These are phyloP conservation scores for Lentinula raphanica DNA, from an alignment of 768 basidiomycete genomes.

Conservation along the genomic window DNA sequence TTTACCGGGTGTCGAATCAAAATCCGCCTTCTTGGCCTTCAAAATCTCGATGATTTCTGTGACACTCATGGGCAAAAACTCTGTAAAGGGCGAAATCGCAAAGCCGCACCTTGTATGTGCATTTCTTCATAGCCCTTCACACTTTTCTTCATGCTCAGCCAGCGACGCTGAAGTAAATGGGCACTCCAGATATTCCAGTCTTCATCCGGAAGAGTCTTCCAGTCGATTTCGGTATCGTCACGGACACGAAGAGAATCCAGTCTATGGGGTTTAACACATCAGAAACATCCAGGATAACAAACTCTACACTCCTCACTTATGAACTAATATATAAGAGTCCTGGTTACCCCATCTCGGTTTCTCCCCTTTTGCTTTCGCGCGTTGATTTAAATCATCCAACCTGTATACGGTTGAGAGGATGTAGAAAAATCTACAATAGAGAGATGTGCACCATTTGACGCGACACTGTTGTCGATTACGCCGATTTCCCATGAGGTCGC, in stretches of 20 bases:
- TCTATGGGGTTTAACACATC: constrained; percentile 31
- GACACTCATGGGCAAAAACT: neutral
- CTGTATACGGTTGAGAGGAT: constrained; percentile 27
- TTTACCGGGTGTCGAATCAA: neutral
- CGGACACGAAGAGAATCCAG: constrained; percentile 68
- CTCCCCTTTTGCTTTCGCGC: constrained; percentile 65
- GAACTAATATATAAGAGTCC: constrained; percentile 77
- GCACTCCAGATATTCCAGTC: constrained; percentile 85
- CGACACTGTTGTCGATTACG: constrained; percentile 81
- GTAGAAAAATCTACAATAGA: neutral
- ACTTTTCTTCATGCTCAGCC: constrained; percentile 73
- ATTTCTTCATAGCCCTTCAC: constrained; percentile 77
- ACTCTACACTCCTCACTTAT: constrained; percentile 51
- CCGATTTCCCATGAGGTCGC: constrained; percentile 69
- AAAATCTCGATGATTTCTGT: constrained; percentile 81
- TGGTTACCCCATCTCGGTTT: constrained; percentile 69
- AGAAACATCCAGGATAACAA: constrained; percentile 3
- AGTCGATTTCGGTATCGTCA: constrained; percentile 82
- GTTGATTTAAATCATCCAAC: constrained; percentile 73
- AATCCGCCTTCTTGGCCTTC: constrained; percentile 57
- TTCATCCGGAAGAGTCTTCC: constrained; percentile 69
- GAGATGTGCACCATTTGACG: constrained; percentile 66
- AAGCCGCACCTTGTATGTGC: constrained; percentile 62
- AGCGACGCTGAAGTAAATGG: constrained; percentile 72
- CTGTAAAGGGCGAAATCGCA: neutral